Percentiles rank a stretch among this genome's conserved stretches.
phyloP scores from a whole-genome alignment of 305 asterid genomes.

The Fraxinus dipetala region DNA sequence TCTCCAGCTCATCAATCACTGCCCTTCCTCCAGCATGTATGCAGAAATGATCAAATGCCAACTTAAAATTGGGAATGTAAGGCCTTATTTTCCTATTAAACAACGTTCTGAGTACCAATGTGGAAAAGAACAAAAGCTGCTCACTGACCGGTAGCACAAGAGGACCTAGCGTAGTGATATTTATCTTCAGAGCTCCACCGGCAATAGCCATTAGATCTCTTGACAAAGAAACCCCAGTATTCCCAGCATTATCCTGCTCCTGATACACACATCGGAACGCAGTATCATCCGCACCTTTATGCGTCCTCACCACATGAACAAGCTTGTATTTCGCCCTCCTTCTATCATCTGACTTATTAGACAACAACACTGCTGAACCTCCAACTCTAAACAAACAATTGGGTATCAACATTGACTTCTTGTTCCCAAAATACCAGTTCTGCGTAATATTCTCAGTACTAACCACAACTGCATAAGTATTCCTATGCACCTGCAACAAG shows the following conservation, averaged over 20 bases:
- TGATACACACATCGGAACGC: constrained; percentile 73
- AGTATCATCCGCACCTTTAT: constrained; percentile 74
- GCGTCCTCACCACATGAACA: constrained; percentile 75
- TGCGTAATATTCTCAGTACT: constrained; percentile 78
- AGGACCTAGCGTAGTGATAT: constrained; percentile 78
- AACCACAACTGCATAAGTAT: constrained; percentile 73
- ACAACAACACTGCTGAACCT: constrained; percentile 63
- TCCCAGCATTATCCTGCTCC: constrained; percentile 62
- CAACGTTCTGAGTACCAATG: constrained; percentile 57
- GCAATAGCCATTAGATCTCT: constrained; percentile 86
- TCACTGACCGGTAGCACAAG: constrained; percentile 77
- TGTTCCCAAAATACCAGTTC: constrained; percentile 78
- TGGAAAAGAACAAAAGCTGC: constrained; percentile 66
- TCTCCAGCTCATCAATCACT: constrained; percentile 89
- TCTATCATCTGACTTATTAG: constrained; percentile 53
- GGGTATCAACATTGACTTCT: constrained; percentile 75
- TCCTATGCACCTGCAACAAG: constrained; percentile 65
- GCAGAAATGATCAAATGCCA: constrained; percentile 89
- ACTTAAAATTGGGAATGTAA: constrained; percentile 76
- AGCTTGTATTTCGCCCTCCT: constrained; percentile 71
- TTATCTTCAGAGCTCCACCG: constrained; percentile 74
- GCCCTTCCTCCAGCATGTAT: constrained; percentile 87
- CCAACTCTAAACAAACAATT: constrained; percentile 83
- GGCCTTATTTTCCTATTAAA: constrained; percentile 66
- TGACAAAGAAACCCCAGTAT: constrained; percentile 69